Evolutionary conservation across 345 rosid species (phyloP), one percentile per base, ranked within the genome.

Genomic region (Fremontodendron californicum): DNA sequence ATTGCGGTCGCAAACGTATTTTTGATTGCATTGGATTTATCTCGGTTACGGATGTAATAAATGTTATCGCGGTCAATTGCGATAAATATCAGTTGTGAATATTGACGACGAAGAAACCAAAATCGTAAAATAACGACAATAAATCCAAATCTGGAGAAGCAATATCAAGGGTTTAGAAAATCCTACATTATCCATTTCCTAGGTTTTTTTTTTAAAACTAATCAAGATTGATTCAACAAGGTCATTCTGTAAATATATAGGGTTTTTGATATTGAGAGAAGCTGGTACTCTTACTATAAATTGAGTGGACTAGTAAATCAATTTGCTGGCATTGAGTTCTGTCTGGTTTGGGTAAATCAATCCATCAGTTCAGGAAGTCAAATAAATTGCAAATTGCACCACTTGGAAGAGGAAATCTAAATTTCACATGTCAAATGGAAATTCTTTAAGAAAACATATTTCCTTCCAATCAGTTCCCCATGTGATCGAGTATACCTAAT

Each of bases 401-500:
- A 12, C 19, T 60, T 29, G 37, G 37, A 9, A 29, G 7, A 60
- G 37, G 65, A 60, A 60, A 1, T 13, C 19, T 18, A 11, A 1
- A 5, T 6, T 19, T 29, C 29, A 9, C n/a, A 27, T 60, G 65
- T 29, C 65, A 61, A 48, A 8, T 71, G 74, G 61, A 49, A 31
- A 48, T 27, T 25, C 7, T 69, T 46, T 69, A 71, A 71, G 21
- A 0, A 49, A 10, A 46, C 16, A 29, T 27, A 33, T 0, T 45
- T 16, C n/a, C 16, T 19, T 71, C 43, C 27, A 18, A 15, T 19
- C 27, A 49, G 27, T 48, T 40, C 10, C 43, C 27, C 60, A 71
- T 71, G 60, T 71, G 74, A 19, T 71, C 49, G 21, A 52, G 63
- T 37, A 12, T 42, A n/a, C n/a, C n/a, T n/a, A n/a, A n/a, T n/a